These are phyloP conservation scores for Lentinula lateritia DNA, from an alignment of 768 basidiomycete species.

Conservation along the genomic window DNA sequence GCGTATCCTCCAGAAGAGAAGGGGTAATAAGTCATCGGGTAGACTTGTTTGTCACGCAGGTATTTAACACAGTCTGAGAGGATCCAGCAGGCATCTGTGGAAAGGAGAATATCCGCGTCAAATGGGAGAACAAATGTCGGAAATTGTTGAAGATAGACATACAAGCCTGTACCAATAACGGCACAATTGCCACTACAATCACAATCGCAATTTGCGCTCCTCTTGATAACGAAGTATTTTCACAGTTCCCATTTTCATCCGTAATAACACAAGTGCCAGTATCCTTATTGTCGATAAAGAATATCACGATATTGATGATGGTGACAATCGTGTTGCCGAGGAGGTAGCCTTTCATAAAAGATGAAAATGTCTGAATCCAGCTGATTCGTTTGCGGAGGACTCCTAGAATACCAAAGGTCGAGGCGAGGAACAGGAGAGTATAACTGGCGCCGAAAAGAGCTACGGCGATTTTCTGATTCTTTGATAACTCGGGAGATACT, in stretches of 20 bases:
- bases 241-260: neutral
- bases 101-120: neutral
- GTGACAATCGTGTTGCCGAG: neutral
- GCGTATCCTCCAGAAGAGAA: neutral
- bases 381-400: neutral
- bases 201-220: neutral
- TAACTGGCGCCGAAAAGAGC: neutral
- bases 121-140: neutral
- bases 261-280: neutral
- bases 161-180: slow-evolving; percentile 4
- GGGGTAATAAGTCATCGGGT: neutral
- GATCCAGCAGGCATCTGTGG: slow-evolving; percentile 4
- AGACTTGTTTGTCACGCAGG: neutral
- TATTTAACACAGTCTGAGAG: slow-evolving; percentile 6
- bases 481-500: neutral
- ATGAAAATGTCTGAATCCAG: neutral
- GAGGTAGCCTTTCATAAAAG: neutral
- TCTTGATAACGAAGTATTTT: neutral
- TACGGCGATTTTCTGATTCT: neutral
- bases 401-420: neutral
- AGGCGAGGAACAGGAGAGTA: neutral
- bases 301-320: slow-evolving; percentile 1
- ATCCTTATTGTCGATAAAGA: slow-evolving; percentile 1
- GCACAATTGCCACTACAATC: neutral
- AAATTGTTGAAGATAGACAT: neutral